Conservation (phyloP, 73 alveolate genomes). For the Loxodes magnus region DNA sequence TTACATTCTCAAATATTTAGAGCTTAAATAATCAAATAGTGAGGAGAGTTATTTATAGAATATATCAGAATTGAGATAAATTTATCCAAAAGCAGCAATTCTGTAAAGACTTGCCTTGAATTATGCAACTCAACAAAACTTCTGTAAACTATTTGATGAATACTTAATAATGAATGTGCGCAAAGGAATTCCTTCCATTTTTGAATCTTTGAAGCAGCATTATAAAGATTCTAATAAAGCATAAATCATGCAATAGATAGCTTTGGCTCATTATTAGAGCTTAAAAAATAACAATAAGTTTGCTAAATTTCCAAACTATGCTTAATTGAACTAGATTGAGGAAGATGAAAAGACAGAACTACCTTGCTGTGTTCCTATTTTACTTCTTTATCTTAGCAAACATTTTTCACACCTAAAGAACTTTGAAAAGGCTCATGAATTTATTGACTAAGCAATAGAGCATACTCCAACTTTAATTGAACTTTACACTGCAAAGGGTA, state of each 20-base stretch:
- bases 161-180: slow-evolving; percentile 12
- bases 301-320: neutral
- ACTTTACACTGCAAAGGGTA: slow-evolving; percentile 57
- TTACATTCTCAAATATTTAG: slow-evolving; percentile 14
- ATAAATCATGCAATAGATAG: slow-evolving; percentile 15
- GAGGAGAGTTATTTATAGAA: slow-evolving; percentile 11
- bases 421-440: slow-evolving; percentile 50
- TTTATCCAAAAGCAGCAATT: slow-evolving; percentile 23
- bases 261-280: slow-evolving; percentile 13
- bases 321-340: slow-evolving; percentile 18
- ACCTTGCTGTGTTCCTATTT: slow-evolving; percentile 35
- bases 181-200: slow-evolving; percentile 51
- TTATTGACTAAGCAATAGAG: slow-evolving; percentile 58
- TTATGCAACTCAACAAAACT: slow-evolving; percentile 9
- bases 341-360: slow-evolving; percentile 40
- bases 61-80: slow-evolving; percentile 12
- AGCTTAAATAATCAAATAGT: slow-evolving; percentile 8
- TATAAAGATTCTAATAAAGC: slow-evolving; percentile 14
- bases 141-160: slow-evolving; percentile 2
- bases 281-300: neutral
- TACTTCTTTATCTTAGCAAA: no score
- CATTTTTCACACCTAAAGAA: slow-evolving; percentile 48
- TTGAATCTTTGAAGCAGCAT: slow-evolving; percentile 24
- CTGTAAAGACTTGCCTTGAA: slow-evolving; percentile 26
- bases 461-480: slow-evolving; percentile 84